These are phyloP conservation scores for Auriscalpium orientale DNA, from an alignment of 768 basidiomycete genomes.

Conservation along the genomic window DNA sequence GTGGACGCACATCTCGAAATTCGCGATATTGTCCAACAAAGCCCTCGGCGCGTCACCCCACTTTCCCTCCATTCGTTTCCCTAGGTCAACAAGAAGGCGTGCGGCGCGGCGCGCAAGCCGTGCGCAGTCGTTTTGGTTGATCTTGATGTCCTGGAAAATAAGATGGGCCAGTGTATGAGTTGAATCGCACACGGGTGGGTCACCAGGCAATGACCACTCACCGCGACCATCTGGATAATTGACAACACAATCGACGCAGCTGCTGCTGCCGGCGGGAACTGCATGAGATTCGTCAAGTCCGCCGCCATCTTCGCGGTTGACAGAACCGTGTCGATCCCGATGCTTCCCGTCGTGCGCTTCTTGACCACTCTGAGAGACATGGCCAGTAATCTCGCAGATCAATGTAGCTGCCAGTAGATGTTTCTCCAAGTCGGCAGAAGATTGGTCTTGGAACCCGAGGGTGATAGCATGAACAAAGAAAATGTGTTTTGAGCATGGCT, in stretches of 20 bases:
- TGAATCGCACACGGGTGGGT: no score
- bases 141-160: slow-evolving; percentile 9
- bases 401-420: no score
- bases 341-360: slow-evolving; percentile 7
- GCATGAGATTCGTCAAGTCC: slow-evolving; percentile 4
- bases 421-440: no score
- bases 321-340: slow-evolving; percentile 11
- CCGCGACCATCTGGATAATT: slow-evolving; percentile 10
- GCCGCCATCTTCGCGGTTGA: slow-evolving; percentile 5
- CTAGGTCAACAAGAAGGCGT: slow-evolving; percentile 9
- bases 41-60: slow-evolving; percentile 16
- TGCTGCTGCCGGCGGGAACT: slow-evolving; percentile 9
- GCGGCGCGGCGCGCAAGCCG: slow-evolving; percentile 12
- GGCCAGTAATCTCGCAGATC: not conserved
- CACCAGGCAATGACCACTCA: not conserved
- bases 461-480: no score
- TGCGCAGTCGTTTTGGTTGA: slow-evolving; percentile 14
- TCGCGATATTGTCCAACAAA: slow-evolving; percentile 14
- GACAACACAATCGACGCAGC: slow-evolving; percentile 10
- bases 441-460: no score
- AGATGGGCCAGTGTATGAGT: no score
- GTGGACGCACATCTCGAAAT: slow-evolving; percentile 14
- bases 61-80: slow-evolving; percentile 18
- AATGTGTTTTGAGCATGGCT: no score
- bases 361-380: slow-evolving; percentile 9